Evolutionary conservation across 2,329 filamentous ascomycete species (phyloP).

Genomic region (Arthrobotrys megalospora): DNA sequence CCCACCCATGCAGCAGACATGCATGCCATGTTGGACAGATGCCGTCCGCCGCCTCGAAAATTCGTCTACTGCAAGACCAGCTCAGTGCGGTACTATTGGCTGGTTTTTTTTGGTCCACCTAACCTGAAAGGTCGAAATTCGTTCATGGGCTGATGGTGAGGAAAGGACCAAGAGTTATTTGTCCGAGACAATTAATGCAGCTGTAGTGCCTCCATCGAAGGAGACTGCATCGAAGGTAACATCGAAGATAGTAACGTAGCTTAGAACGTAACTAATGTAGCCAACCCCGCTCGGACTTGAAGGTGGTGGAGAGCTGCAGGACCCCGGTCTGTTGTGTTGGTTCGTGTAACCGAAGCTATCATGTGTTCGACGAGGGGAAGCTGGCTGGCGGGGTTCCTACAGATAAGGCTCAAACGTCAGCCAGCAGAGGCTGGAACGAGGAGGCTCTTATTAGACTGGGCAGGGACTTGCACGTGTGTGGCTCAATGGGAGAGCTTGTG

Average conservation of each 20-base stretch:
- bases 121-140: background rate
- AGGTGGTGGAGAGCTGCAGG: background rate
- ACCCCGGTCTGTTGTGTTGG: conserved; percentile 20
- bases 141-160: background rate
- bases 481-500: background rate
- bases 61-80: conserved; percentile 22
- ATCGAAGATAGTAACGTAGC: background rate
- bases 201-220: background rate
- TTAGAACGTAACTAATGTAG: background rate
- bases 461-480: background rate
- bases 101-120: background rate
- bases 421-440: conserved; percentile 2
- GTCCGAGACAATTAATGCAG: background rate
- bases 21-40: conserved; percentile 31
- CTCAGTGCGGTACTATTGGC: conserved; percentile 17
- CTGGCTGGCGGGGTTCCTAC: conserved; percentile 24
- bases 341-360: conserved; percentile 25
- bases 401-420: conserved; percentile 3
- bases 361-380: background rate
- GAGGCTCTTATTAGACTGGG: background rate
- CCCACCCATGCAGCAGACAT: background rate
- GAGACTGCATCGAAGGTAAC: no score
- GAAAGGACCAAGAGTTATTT: background rate
- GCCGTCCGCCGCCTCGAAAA: conserved; percentile 26
- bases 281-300: conserved; percentile 8